phyloP scores from a whole-genome alignment of 2,329 filamentous ascomycete species.

The Colletotrichum plurivorum region DNA sequence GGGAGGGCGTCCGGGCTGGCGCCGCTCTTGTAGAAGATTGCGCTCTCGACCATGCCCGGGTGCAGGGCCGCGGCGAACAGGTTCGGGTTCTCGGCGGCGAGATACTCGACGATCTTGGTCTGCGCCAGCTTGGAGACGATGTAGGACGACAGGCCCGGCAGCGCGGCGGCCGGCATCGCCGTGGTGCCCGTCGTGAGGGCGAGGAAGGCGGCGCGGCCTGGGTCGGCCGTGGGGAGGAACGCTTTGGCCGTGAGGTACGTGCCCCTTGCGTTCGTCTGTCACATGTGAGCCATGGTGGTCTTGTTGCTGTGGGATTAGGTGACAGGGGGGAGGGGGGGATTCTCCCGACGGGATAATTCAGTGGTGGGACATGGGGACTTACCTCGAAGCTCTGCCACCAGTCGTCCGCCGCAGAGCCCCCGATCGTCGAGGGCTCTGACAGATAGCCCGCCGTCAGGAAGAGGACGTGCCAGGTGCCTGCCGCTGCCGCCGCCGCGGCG shows the following conservation, averaged over 20 bases:
- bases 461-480: constrained; percentile 42
- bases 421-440: constrained; percentile 37
- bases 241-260: constrained; percentile 58
- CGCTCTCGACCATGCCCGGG: constrained; percentile 45
- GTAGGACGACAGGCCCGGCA: constrained; percentile 41
- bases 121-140: constrained; percentile 40
- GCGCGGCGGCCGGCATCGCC: constrained; percentile 37
- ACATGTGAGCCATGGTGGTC: constrained; percentile 1
- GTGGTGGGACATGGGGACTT: no score
- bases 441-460: constrained; percentile 40
- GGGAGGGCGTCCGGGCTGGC: constrained; percentile 42
- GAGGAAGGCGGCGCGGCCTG: constrained; percentile 40
- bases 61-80: constrained; percentile 44
- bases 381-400: constrained; percentile 46
- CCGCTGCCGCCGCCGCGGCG: constrained; percentile 25
- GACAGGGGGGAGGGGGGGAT: neutral
- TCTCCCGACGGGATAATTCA: no score
- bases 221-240: constrained; percentile 58
- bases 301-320: neutral
- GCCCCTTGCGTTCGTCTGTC: constrained; percentile 63
- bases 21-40: constrained; percentile 43
- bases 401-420: constrained; percentile 39
- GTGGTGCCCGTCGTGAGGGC: constrained; percentile 43
- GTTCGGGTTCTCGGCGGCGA: constrained; percentile 45
- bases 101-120: constrained; percentile 51